phyloP scores from a whole-genome alignment of 129 eudicot genomes.

The Scalesia atractyloides region DNA sequence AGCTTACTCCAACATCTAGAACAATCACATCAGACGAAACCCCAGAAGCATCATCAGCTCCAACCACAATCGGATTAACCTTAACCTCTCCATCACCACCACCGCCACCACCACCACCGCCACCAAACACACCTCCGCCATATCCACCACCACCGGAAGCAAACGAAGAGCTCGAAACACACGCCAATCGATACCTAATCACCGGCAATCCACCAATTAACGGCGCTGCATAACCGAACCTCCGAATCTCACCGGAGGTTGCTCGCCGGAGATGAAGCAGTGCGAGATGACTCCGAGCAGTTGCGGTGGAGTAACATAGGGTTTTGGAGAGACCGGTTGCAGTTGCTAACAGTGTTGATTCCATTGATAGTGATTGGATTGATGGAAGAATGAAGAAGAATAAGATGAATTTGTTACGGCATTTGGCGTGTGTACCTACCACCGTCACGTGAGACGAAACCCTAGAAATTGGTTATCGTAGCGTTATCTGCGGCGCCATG shows the following conservation, averaged over 20 bases:
- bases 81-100: slow-evolving; percentile 65
- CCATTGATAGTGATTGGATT: slow-evolving; percentile 45
- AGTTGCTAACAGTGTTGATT: slow-evolving; percentile 50
- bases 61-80: slow-evolving; percentile 44
- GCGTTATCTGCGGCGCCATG: slow-evolving; percentile 28
- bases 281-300: slow-evolving; percentile 36
- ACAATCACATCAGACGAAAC: slow-evolving; percentile 74
- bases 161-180: slow-evolving; percentile 60
- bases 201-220: slow-evolving; percentile 25
- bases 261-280: slow-evolving; percentile 37
- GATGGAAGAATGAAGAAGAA: neutral
- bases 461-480: slow-evolving; percentile 21
- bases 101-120: slow-evolving; percentile 54
- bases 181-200: slow-evolving; percentile 40
- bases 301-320: slow-evolving; percentile 39
- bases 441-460: neutral
- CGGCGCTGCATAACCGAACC: slow-evolving; percentile 27
- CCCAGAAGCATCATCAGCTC: slow-evolving; percentile 54
- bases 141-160: slow-evolving; percentile 65
- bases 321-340: slow-evolving; percentile 50
- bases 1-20: slow-evolving; percentile 83
- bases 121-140: slow-evolving; percentile 45
- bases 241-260: slow-evolving; percentile 23
- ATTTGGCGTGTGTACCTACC: slow-evolving; percentile 16
- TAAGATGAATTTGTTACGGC: neutral